Conservation (phyloP, 148 eudicot species). For the Suaeda aralocaspica region DNA sequence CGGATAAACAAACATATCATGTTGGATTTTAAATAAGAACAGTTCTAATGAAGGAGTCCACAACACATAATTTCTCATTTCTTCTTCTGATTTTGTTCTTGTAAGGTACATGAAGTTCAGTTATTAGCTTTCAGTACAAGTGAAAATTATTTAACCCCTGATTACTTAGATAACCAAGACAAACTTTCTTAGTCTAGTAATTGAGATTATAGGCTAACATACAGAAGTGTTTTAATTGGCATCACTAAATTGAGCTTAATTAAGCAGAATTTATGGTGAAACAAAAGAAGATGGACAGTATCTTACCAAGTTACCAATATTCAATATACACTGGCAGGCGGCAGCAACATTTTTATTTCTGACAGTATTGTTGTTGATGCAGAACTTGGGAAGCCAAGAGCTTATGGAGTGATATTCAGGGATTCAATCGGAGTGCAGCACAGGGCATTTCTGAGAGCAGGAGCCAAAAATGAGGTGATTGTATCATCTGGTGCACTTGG, state of each 20-base stretch:
- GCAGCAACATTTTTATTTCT: background rate
- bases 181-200: background rate
- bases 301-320: background rate
- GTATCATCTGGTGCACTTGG: constrained; percentile 80
- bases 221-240: constrained; percentile 1
- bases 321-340: background rate
- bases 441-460: constrained; percentile 44
- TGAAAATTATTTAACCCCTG: background rate
- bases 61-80: background rate
- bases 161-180: background rate
- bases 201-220: background rate
- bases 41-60: too few relatives aligned
- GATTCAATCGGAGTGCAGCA: constrained; percentile 54
- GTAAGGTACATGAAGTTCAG: background rate
- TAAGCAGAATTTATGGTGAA: background rate
- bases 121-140: background rate
- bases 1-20: background rate
- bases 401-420: constrained; percentile 55
- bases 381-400: constrained; percentile 44
- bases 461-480: constrained; percentile 47
- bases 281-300: background rate
- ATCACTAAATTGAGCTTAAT: background rate
- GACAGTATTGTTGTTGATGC: constrained; percentile 11
- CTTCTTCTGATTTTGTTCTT: background rate
- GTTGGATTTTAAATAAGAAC: too few relatives aligned